Evolutionary conservation across 1,139 yeast genomes (phyloP), one percentile per base, ranked within the genome.

Genomic region (Martiniozyma asiatica): DNA sequence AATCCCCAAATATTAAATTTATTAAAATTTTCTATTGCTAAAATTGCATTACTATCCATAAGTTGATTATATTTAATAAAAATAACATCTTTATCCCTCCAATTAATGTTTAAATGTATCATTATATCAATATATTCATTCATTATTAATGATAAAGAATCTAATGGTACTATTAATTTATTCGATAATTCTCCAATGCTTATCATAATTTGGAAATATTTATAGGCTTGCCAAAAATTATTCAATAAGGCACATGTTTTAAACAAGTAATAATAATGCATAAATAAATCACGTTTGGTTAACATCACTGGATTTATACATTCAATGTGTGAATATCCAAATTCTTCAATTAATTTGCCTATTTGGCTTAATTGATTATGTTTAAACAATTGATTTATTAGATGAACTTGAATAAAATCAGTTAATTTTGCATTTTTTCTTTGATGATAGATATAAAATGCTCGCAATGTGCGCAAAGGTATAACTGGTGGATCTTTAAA

Each of bases 351-450:
- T 6, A 44, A 25, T 4, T 34, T 16, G 3, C 24, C 21, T 7
- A 44, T 33, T 1, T 32, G 24, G 6, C 28, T 27, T 22, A 24
- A 39, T 16, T 23, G 26, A 13, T 24, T 11, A 17, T 27, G 20
- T 2, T 22, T 16, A 18, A 31, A 39, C 4, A 44, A 25, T 17
- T 34, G 38, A 3, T 34, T 22, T 7, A 42, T 27, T 0, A 40
- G 32, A 15, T 37, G 29, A 10, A 39, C 23, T 22, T 44, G 45
- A 11, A 45, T 35, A 25, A 24, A 42, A n/a, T n/a, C n/a, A n/a
- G n/a, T n/a, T n/a, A n/a, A n/a, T n/a, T n/a, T n/a, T n/a, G n/a
- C 14, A 11, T 35, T 28, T 3, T 15, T 12, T 8, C 4, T 11
- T 8, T 12, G n/a, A n/a, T n/a, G n/a, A n/a, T n/a, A n/a, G n/a